These are phyloP conservation scores for Aspergillus luchuensis DNA, from an alignment of 2,329 filamentous ascomycete genomes.

Conservation along the genomic window DNA sequence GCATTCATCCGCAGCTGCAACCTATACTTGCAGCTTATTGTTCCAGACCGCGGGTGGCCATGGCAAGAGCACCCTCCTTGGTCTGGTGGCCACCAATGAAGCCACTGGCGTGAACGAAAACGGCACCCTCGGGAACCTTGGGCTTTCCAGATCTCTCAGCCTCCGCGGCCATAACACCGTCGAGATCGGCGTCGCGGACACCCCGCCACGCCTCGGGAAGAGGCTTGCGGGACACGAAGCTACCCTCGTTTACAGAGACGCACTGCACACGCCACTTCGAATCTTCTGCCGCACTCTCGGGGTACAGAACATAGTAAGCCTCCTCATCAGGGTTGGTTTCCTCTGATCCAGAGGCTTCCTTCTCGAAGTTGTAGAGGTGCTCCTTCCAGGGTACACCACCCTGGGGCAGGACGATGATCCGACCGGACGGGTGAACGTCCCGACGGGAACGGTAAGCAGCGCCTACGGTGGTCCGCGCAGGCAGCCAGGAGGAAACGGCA, in stretches of 20 bases:
- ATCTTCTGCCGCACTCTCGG: conserved; percentile 72
- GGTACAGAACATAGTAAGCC: conserved; percentile 87
- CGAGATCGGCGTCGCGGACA: conserved; percentile 81
- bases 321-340: conserved; percentile 51
- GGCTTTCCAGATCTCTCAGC: conserved; percentile 41
- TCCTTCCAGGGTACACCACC: conserved; percentile 89
- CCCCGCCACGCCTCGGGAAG: conserved; percentile 91
- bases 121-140: conserved; percentile 58
- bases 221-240: conserved; percentile 88
- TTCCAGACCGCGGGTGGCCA: conserved; percentile 61
- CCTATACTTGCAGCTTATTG: conserved; percentile 10
- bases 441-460: conserved; percentile 70
- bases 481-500: conserved; percentile 77
- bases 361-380: conserved; percentile 87
- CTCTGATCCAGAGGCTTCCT: conserved; percentile 48
- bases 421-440: conserved; percentile 70
- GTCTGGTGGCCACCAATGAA: conserved; percentile 97
- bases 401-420: conserved; percentile 78
- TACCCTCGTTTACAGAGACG: conserved; percentile 80
- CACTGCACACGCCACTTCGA: conserved; percentile 93
- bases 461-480: conserved; percentile 77
- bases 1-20: neutral
- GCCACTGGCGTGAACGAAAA: conserved; percentile 92
- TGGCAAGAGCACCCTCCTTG: conserved; percentile 80
- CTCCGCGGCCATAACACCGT: conserved; percentile 54